Evolutionary conservation across 1,139 yeast genomes (phyloP), one percentile per base, ranked within the genome.

Genomic region (Pichia norvegensis): DNA sequence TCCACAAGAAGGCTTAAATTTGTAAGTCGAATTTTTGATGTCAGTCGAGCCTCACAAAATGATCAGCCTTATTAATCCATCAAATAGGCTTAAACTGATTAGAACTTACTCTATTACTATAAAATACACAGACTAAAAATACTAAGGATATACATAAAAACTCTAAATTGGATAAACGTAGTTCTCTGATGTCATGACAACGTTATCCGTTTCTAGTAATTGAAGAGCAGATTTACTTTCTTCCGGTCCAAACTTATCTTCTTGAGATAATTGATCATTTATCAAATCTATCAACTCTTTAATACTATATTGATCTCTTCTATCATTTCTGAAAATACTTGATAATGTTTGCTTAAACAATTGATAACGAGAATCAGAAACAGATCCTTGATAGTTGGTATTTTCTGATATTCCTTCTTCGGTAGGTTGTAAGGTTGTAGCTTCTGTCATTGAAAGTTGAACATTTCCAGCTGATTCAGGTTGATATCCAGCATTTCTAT

Each of bases 171-270:
- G 73, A 76, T 79, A 81, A 38, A 82, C 72, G 60, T 76, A 76
- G 29, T 76, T 84, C 43, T 80, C 87, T 33, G 79, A 73, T 27
- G 73, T 59, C 78, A 79, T 76, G 45, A 83, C 60, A 57, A 78
- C 73, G 55, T 79, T 79, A 54, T 78, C 78, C 5, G 66, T 69
- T 42, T 71, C 73, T 75, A 84, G 68, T 45, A 65, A 65, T 29
- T 63, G 62, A 44, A 82, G 63, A 20, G 81, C 88, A 19, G 75
- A 73, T 27, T 63, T 59, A 47, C 76, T 72, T 62, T 84, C 94
- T 6, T 60, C 65, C 4, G 60, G 59, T 14, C 69, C 64, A 59
- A 79, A 84, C 41, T 67, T 65, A 41, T 83, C 88, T 57, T 82
- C 90, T 53, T 77, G 82, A 5, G 77, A 69, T 42, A 82, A 63